Base-by-base conservation (phyloP, 495 filamentous ascomycete genomes). In the Penicillium chermesinum region DNA sequence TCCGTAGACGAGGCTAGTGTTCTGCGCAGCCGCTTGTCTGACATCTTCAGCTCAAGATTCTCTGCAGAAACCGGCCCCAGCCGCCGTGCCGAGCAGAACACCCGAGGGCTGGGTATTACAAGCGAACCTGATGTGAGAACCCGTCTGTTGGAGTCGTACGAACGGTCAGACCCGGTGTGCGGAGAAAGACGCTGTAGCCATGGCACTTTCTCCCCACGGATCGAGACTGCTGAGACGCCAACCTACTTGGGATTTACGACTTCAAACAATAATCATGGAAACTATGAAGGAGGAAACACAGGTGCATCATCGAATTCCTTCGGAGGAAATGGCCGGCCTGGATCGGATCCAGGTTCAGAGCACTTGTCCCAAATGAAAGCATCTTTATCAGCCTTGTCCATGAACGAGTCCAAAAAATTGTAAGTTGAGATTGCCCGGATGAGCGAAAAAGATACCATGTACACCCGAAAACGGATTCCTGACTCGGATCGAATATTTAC, bases 131-230 rank as follows among this genome's bases (percentile, higher is more conserved):
- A 66, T 48, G 55, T 50, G 25, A 63, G 62, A 53, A 67, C 67
- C 33, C 60, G 65, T 17, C 57, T 74, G 7, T 50, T 76, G 36
- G 60, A 67, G 36, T 69, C 65, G 3, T 73, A 74, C 44, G 46
- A 71, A 36, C 62, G 55, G 25, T 48, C 48, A 32, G 58, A 61
- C 17, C 66, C 69, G 40, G 50, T 57, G 5, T 72, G 70, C 36
- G 72, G 71, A 39, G 40, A 70, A 57, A 60, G 70, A 46, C 53
- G 74, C 44, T 89, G 85, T 70, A 77, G 81, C 50, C 86, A 91
- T 65, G 88, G 88, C 48, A 85, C 84, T n/a, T 88, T 89, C 63
- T 89, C 85, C 13, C 85, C 87, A 9, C 73, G 77, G n/a, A 69
- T 80, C 2, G 67, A 67, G 43, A 76, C 69, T 32, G 67, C 72